Percentiles rank a stretch among this genome's conserved stretches.
These are phyloP conservation scores for Saccharomyces mikatae DNA, from an alignment of 805 yeast genomes.

Conservation along the genomic window DNA sequence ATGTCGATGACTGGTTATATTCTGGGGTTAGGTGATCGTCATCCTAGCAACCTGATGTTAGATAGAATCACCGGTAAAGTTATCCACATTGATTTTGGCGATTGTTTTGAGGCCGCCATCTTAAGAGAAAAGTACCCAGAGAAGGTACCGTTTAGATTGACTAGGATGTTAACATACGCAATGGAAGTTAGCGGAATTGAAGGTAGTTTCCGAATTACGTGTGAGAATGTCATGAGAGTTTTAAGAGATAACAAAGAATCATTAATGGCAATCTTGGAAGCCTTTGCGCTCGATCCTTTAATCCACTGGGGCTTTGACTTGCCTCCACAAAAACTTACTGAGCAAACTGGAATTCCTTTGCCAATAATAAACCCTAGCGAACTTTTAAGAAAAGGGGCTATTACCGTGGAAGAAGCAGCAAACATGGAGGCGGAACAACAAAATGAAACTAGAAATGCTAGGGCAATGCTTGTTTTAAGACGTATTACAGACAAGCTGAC, in stretches of 20 bases:
- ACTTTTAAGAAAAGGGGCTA: constrained; percentile 58
- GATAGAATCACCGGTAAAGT: constrained; percentile 92
- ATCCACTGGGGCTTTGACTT: constrained; percentile 97
- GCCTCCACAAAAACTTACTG: constrained; percentile 71
- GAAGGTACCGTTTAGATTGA: constrained; percentile 91
- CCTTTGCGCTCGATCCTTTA: constrained; percentile 95
- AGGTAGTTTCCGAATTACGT: constrained; percentile 90
- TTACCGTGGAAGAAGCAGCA: constrained; percentile 68
- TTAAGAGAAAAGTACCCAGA: constrained; percentile 94
- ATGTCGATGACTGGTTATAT: constrained; percentile 99
- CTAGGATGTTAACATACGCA: constrained; percentile 93
- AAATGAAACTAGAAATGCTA: constrained; percentile 70
- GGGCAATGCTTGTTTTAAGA: constrained; percentile 83
- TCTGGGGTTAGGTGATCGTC: constrained; percentile 92
- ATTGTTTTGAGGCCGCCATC: constrained; percentile 96
- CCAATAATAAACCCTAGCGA: constrained; percentile 65
- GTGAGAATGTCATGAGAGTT: constrained; percentile 94
- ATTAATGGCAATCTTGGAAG: constrained; percentile 92
- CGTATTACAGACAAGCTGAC: constrained; percentile 86
- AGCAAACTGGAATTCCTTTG: constrained; percentile 63
- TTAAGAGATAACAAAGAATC: constrained; percentile 90
- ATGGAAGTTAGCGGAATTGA: constrained; percentile 99
- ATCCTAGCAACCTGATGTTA: constrained; percentile 92
- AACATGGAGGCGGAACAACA: constrained; percentile 58
- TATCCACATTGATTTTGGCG: constrained; percentile 95